Evolutionary conservation across 2,329 filamentous ascomycete species (phyloP).

Genomic region (Annulohypoxylon truncatum): DNA sequence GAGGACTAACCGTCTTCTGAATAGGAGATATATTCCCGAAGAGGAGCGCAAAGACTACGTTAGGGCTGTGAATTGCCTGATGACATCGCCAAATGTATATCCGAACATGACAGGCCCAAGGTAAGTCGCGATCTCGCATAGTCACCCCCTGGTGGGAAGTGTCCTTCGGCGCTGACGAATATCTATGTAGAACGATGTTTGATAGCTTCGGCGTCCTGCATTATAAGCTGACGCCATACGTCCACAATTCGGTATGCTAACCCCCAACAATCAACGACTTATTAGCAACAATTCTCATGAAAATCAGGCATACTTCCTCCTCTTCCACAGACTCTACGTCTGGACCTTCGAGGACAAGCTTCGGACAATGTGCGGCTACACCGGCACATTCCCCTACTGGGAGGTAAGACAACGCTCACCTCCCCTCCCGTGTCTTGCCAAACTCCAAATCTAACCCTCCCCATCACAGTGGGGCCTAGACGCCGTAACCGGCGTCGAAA

Average conservation of each 20-base stretch:
- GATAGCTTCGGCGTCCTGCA: slow-evolving; percentile 50
- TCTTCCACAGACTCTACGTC: slow-evolving; percentile 54
- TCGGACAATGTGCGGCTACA: slow-evolving; percentile 52
- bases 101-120: slow-evolving; percentile 46
- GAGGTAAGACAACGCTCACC: slow-evolving; percentile 31
- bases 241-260: slow-evolving; percentile 48
- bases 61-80: slow-evolving; percentile 48
- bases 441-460: slow-evolving; percentile 1
- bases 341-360: slow-evolving; percentile 52
- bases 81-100: slow-evolving; percentile 45
- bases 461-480: slow-evolving; percentile 53
- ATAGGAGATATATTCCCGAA: slow-evolving; percentile 46
- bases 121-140: slow-evolving; percentile 23
- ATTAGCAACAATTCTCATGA: background rate
- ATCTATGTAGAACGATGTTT: slow-evolving; percentile 42
- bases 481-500: slow-evolving; percentile 48
- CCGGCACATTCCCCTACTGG: slow-evolving; percentile 47
- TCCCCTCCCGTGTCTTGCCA: background rate
- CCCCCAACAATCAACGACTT: background rate
- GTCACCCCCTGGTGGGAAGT: background rate
- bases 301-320: slow-evolving; percentile 51
- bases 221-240: slow-evolving; percentile 46
- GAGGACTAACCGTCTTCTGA: slow-evolving; percentile 8
- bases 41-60: slow-evolving; percentile 44
- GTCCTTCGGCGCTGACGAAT: background rate